phyloP scores from a whole-genome alignment of 2,329 filamentous ascomycete species.

The Phialophora tarda region DNA sequence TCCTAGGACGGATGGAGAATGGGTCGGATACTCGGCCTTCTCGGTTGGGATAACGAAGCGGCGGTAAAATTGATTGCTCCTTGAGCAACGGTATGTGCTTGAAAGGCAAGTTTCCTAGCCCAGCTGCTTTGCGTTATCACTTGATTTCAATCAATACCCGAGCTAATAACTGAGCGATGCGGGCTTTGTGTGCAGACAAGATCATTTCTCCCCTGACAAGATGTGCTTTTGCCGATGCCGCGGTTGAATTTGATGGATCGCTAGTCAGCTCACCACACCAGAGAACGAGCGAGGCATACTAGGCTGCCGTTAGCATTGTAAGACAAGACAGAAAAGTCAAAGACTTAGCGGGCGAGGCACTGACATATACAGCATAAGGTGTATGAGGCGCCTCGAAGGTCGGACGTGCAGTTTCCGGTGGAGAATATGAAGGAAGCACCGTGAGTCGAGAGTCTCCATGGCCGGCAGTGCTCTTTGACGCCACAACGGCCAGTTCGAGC shows the following conservation, averaged over 20 bases:
- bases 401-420: constrained; percentile 17
- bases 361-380: constrained; percentile 12
- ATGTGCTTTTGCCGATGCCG: constrained; percentile 16
- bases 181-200: constrained; percentile 26
- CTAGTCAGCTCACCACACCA: constrained; percentile 20
- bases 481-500: constrained; percentile 15
- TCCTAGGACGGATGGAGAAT: not conserved
- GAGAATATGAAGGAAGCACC: constrained; percentile 5
- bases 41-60: not conserved
- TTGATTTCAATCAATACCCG: constrained; percentile 25
- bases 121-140: constrained; percentile 2
- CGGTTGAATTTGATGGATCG: constrained; percentile 2
- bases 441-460: constrained; percentile 4
- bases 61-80: not conserved
- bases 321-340: not conserved
- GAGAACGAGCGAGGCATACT: constrained; percentile 22
- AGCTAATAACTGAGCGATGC: constrained; percentile 27
- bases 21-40: not conserved
- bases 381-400: constrained; percentile 27
- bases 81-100: not conserved
- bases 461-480: constrained; percentile 7
- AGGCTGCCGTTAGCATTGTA: not conserved
- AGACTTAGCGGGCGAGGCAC: too few species aligned
- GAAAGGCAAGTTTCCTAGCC: not conserved
- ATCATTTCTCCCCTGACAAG: constrained; percentile 24